Conservation (phyloP, 2,329 filamentous ascomycete species). For the Penicillium olsonii region DNA sequence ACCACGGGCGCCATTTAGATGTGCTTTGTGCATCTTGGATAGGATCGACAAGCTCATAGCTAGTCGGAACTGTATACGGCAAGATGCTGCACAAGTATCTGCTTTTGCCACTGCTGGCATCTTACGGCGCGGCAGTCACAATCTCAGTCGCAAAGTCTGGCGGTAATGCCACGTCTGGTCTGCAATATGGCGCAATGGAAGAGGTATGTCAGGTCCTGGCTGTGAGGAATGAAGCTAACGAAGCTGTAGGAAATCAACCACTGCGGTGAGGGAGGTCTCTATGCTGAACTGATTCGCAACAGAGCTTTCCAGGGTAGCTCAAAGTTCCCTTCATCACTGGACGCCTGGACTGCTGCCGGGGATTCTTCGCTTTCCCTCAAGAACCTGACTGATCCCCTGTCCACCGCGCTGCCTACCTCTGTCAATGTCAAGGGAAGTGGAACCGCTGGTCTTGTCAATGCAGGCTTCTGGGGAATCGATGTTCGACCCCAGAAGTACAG, state of each 20-base stretch:
- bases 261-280: conserved; percentile 36
- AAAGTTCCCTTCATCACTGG: conserved; percentile 31
- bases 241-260: conserved; percentile 32
- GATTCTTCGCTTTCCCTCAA: conserved; percentile 37
- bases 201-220: conserved; percentile 20
- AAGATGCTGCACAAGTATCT: conserved; percentile 24
- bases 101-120: conserved; percentile 29
- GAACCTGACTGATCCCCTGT: conserved; percentile 44
- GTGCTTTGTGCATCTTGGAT: conserved; percentile 1
- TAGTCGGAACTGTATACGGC: not conserved
- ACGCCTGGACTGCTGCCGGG: conserved; percentile 34
- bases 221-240: not conserved
- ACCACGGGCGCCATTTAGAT: not conserved
- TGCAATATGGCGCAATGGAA: conserved; percentile 36
- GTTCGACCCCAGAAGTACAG: conserved; percentile 51
- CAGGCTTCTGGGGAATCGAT: conserved; percentile 56
- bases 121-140: conserved; percentile 25
- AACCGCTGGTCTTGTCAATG: conserved; percentile 51
- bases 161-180: conserved; percentile 27
- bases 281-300: conserved; percentile 38
- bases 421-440: conserved; percentile 46
- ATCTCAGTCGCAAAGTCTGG: conserved; percentile 33
- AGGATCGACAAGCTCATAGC: conserved; percentile 10
- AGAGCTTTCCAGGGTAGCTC: conserved; percentile 37
- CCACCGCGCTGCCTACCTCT: conserved; percentile 47